Evolutionary conservation across 2,329 filamentous ascomycete genomes (phyloP).

Genomic region (Pestalotiopsis sp.): DNA sequence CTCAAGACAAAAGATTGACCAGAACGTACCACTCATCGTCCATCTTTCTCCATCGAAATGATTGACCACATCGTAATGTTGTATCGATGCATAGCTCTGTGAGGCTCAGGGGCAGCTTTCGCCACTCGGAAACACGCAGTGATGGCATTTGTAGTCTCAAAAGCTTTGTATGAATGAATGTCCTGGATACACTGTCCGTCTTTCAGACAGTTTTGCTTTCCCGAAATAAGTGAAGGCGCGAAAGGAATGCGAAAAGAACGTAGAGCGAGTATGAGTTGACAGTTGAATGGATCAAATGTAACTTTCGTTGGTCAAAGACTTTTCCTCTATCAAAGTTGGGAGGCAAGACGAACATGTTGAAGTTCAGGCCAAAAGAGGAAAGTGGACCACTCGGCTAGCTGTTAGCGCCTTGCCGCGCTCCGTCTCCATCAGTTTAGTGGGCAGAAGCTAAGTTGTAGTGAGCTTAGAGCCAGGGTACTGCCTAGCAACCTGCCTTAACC

Average conservation of each 20-base stretch:
- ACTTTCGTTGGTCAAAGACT: neutral
- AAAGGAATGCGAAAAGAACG: neutral
- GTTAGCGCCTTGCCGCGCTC: neutral
- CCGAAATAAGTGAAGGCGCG: neutral
- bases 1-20: neutral
- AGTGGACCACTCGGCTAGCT: neutral
- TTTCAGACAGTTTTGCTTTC: neutral
- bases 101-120: slow-evolving; percentile 79
- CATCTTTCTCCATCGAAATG: slow-evolving; percentile 91
- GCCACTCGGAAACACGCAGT: slow-evolving; percentile 73
- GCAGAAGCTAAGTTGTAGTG: neutral
- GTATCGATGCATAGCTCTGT: slow-evolving; percentile 93
- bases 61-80: slow-evolving; percentile 91
- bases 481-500: neutral
- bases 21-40: slow-evolving; percentile 75
- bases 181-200: neutral
- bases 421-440: neutral
- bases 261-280: neutral
- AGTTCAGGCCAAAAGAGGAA: slow-evolving; percentile 1
- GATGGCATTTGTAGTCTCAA: slow-evolving; percentile 33
- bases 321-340: neutral
- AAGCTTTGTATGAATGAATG: neutral
- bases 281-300: too few species aligned
- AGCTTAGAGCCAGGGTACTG: neutral
- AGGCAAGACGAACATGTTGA: neutral